phyloP scores from a whole-genome alignment of 176 grass and related monocot genomes.

The Panicum miliaceum region DNA sequence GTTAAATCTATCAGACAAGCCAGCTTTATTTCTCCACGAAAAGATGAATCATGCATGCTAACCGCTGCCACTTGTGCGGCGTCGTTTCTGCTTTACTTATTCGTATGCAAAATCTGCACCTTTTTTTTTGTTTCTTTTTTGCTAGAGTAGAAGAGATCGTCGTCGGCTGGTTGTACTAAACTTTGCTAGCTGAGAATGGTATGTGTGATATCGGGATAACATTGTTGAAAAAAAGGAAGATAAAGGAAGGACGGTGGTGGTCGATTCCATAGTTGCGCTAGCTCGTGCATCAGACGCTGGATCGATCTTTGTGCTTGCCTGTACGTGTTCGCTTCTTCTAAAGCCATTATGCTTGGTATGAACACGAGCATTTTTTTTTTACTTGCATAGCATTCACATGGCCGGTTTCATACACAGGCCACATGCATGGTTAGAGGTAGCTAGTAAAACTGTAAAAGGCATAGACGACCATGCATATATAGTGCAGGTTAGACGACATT shows the following conservation, averaged over 20 bases:
- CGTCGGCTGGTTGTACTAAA: background rate
- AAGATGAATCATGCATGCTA: background rate
- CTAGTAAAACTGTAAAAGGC: too few relatives aligned
- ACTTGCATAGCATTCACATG: background rate
- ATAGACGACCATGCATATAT: too few relatives aligned
- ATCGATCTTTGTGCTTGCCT: too few relatives aligned
- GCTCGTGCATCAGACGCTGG: too few relatives aligned
- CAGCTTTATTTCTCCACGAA: background rate
- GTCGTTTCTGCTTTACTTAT: constrained; percentile 24
- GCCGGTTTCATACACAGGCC: too few relatives aligned
- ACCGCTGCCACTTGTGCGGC: background rate
- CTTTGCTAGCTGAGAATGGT: background rate
- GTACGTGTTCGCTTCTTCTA: background rate
- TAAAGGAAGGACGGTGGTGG: background rate
- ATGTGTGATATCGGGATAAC: constrained; percentile 14
- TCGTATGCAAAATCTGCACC: background rate
- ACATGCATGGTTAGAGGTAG: too few relatives aligned
- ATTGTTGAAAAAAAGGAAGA: background rate
- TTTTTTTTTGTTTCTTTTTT: background rate
- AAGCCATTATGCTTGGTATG: background rate
- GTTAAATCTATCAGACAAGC: background rate
- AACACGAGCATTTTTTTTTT: background rate
- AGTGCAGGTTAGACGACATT: too few relatives aligned
- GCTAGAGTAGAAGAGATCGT: background rate
- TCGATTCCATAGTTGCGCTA: background rate